A percentile compares a stretch with the other conserved stretches of the same genome.
These are phyloP conservation scores for Suillus clintonianus DNA, from an alignment of 768 basidiomycete species.

Conservation along the genomic window DNA sequence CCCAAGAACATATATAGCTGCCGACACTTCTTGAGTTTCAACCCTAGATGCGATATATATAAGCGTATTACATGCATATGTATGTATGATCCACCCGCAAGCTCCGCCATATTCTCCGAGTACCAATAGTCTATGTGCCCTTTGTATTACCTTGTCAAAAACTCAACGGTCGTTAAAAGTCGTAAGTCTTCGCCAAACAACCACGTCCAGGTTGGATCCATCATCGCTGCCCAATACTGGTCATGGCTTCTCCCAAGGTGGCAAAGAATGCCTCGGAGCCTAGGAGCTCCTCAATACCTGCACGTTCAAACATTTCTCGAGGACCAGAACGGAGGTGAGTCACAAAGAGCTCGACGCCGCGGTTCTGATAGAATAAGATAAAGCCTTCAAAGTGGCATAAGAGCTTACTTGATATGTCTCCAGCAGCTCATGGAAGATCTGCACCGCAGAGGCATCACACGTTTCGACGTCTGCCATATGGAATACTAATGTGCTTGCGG, in stretches of 20 bases:
- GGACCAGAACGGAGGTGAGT: constrained; percentile 44
- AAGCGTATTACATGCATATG: neutral
- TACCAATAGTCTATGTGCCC: neutral
- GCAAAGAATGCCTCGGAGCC: constrained; percentile 47
- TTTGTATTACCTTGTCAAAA: neutral
- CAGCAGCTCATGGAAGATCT: constrained; percentile 79
- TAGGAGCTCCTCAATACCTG: constrained; percentile 44
- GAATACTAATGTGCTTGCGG: constrained; percentile 81
- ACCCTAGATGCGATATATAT: neutral
- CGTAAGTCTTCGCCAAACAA: neutral
- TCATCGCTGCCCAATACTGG: constrained; percentile 32
- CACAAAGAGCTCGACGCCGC: constrained; percentile 46
- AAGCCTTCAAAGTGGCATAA: neutral
- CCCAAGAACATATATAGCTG: neutral
- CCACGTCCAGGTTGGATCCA: neutral
- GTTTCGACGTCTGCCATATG: constrained; percentile 91
- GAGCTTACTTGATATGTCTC: constrained; percentile 71
- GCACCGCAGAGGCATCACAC: constrained; percentile 88
- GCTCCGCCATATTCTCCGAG: neutral
- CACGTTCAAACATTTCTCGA: constrained; percentile 41
- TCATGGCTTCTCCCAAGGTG: constrained; percentile 45
- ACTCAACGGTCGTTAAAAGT: neutral
- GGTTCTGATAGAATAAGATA: constrained; percentile 30
- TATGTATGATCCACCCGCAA: neutral
- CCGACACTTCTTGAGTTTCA: neutral